Percentiles rank a stretch among this genome's conserved stretches.
Evolutionary conservation across 345 rosid species (phyloP).

Genomic region (Carallia brachiata): DNA sequence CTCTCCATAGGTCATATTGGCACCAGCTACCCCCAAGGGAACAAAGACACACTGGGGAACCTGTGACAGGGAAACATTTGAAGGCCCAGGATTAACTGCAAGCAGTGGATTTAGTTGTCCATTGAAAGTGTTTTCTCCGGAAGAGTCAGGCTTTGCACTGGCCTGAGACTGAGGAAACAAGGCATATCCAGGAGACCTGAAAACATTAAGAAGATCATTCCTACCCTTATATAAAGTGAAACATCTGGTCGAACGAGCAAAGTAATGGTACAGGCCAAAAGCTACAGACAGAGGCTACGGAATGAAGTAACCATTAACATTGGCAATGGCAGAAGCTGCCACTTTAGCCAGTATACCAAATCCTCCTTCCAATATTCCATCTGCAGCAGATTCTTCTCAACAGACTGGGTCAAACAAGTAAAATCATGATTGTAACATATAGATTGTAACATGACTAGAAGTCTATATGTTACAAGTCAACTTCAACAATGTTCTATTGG

Average conservation of each 20-base stretch:
- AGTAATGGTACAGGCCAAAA: not conserved
- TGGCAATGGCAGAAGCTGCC: not conserved
- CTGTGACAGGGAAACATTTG: slow-evolving; percentile 32
- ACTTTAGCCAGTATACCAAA: not conserved
- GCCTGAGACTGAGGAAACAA: slow-evolving; percentile 34
- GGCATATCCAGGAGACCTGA: slow-evolving; percentile 64
- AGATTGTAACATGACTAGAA: too few species aligned
- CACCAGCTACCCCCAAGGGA: slow-evolving; percentile 40
- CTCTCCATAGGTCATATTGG: slow-evolving; percentile 27
- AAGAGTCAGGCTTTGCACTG: slow-evolving; percentile 22
- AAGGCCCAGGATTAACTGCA: slow-evolving; percentile 27
- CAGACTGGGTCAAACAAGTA: not conserved
- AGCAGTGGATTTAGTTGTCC: slow-evolving; percentile 31
- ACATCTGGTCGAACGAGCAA: not conserved
- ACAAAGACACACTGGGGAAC: slow-evolving; percentile 34
- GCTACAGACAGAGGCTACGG: not conserved
- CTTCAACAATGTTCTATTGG: too few species aligned
- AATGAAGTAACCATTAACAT: not conserved
- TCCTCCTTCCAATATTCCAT: not conserved
- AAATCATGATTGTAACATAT: too few species aligned
- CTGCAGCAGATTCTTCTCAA: not conserved
- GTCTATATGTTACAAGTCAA: too few species aligned
- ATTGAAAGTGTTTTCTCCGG: slow-evolving; percentile 27
- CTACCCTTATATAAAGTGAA: not conserved
- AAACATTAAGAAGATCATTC: not conserved